Base-by-base conservation (phyloP, 2,329 filamentous ascomycete species). In the Fusarium sp. region DNA sequence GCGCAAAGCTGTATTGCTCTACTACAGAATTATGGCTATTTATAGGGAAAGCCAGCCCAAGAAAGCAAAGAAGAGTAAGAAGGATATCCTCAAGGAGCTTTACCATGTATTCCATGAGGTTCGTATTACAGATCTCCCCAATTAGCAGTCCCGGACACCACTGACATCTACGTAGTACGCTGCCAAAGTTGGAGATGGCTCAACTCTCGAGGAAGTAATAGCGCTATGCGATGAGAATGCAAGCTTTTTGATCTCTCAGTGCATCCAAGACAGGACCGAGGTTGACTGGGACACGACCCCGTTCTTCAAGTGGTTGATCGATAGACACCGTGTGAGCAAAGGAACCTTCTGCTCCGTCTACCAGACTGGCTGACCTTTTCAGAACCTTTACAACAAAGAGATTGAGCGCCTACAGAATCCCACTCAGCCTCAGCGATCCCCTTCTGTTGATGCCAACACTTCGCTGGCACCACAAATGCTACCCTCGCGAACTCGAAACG, bases 21-120 rank as follows among this genome's bases (percentile, higher is more conserved):
- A 91, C 64, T 90, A 90, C 71, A 82, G 80, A 49, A 71, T 90
- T 3, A 76, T 85, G 36, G 84, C 86, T 49, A 79, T 84, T 9
- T 88, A 89, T 66, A 74, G 69, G 33, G 61, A 69, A 6, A 72
- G 69, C 23, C 60, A 71, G 21, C 66, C 69, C 3, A 75, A 72
- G 35, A 72, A 70, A 14, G 63, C 70, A 6, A 71, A 69, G 49
- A 72, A 68, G 42, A 48, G 49, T 47, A 73, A 51, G 48, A 76
- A 46, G 63, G 74, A 53, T 37, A 76, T 38, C 4, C 61, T 69
- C 47, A 68, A 72, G 10, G 66, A 73, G 10, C 62, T 77, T 6
- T 49, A 68, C 6, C 53, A 55, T 13, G 62, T 77, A 19, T 76
- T 78, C 17, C 71, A 75, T 29, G 60, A 74, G 57, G 73, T 75